Percentiles rank a stretch among this genome's conserved stretches.
Conservation (phyloP, 169 alveolate genomes). For the Plasmodium ovale region DNA sequence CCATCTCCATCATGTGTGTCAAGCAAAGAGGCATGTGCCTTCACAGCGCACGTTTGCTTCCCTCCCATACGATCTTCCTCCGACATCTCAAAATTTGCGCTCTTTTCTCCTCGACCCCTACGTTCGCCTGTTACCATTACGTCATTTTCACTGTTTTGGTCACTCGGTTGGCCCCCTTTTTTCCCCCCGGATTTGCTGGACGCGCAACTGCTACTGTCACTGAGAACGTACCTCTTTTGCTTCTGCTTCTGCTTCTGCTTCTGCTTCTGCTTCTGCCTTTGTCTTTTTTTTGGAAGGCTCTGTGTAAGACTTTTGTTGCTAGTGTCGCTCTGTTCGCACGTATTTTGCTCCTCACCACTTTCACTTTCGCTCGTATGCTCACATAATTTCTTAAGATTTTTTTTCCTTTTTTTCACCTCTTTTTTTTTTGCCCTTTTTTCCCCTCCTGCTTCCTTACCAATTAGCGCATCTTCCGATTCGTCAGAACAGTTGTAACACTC, state of each 20-base stretch:
- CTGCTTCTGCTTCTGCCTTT: background rate
- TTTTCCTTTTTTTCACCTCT: conserved; percentile 30
- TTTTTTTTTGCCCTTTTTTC: background rate
- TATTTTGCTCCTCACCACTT: background rate
- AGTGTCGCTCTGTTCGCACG: background rate
- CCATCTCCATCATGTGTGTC: background rate
- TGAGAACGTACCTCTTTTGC: background rate
- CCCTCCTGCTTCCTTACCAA: background rate
- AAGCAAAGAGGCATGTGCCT: no score
- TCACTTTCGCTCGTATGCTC: conserved; percentile 12
- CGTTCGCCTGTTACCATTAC: no score
- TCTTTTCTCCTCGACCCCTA: background rate
- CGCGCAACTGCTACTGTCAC: background rate
- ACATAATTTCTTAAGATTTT: conserved; percentile 37
- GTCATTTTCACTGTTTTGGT: background rate
- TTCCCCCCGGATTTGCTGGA: background rate
- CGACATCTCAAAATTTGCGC: no score
- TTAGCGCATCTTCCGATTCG: background rate
- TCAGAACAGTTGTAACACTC: conserved; percentile 31
- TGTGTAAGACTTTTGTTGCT: background rate
- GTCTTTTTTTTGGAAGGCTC: background rate
- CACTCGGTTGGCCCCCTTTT: background rate
- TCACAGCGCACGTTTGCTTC: no score
- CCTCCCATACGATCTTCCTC: no score
- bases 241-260: conserved; percentile 40